Evolutionary conservation across 2,329 filamentous ascomycete genomes (phyloP), one percentile per base, ranked within the genome.

Genomic region (Tolypocladium endophyticum): DNA sequence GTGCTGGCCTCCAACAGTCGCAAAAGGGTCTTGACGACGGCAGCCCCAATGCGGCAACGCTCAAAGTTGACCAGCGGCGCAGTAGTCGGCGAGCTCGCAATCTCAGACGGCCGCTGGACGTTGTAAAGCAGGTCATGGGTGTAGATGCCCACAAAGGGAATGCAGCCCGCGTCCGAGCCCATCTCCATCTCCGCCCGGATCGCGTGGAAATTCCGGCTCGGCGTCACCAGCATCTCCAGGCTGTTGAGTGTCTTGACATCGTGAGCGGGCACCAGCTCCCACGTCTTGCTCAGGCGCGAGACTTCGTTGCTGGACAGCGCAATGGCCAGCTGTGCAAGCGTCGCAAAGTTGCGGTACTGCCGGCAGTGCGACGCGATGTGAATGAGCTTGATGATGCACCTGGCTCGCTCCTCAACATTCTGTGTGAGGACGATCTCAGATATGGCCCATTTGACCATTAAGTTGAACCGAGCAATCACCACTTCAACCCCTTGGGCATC

Each of bases 361-460:
- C 89, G 85, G 65, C 88, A 89, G 72, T 92, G 87, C 1, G 81
- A 80, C 4, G 90, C 90, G 64, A 93, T 89, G 74, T 93, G 90
- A 61, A 94, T 89, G 70, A 83, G 88, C 72, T 94, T 93, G 72
- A 89, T 86, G 63, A 94, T 84, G 70, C 87, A 90, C 43, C 86
- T 79, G 28, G 88, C 88, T 58, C 90, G 82, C 73, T 94, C 90
- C 62, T 87, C 84, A 14, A 87, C 73, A 59, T 86, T 77, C 64
- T 87, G 83, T 0, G 89, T 94, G 55, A 94, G 79, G 11, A 94
- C 82, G 64, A 89, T 83, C 71, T 93, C 88, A 1, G 89, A 93
- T 35, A 92, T 82, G 35, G 85, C 87, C 90, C 90, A 94, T 71
- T 93, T 93, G 62, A 92, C 89, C 77, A 93, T 89, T 63, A 94